Evolutionary conservation across 495 filamentous ascomycete genomes (phyloP).

Genomic region (Neurospora terricola): DNA sequence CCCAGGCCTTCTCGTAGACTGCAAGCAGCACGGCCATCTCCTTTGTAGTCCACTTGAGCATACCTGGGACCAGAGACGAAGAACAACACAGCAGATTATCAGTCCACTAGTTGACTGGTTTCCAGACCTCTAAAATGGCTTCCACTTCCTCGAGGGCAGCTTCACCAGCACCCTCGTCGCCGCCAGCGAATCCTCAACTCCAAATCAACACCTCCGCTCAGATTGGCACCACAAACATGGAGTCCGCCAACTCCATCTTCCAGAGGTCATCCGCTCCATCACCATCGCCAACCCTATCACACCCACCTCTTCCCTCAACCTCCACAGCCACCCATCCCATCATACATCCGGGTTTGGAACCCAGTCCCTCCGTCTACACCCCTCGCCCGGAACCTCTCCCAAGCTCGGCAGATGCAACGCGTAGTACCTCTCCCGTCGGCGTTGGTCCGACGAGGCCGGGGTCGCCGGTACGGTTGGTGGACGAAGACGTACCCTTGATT

Average conservation of each 20-base stretch:
- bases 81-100: neutral
- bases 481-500: neutral
- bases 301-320: neutral
- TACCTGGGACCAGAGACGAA: neutral
- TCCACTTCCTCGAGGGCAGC: neutral
- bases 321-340: neutral
- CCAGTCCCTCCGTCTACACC: neutral
- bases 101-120: neutral
- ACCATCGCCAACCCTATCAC: neutral
- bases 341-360: neutral
- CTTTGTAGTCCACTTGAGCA: neutral
- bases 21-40: neutral
- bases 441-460: no score
- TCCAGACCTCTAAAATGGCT: neutral
- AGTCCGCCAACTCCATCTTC: neutral
- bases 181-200: accelerated
- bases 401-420: neutral
- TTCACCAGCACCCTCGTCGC: neutral
- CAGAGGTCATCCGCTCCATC: neutral
- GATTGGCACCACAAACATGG: neutral
- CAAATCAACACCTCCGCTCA: neutral
- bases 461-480: no score
- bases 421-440: neutral
- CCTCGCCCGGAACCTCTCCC: neutral
- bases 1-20: neutral